Evolutionary conservation across 2,329 filamentous ascomycete species (phyloP).

Genomic region (Orbilia javanica): DNA sequence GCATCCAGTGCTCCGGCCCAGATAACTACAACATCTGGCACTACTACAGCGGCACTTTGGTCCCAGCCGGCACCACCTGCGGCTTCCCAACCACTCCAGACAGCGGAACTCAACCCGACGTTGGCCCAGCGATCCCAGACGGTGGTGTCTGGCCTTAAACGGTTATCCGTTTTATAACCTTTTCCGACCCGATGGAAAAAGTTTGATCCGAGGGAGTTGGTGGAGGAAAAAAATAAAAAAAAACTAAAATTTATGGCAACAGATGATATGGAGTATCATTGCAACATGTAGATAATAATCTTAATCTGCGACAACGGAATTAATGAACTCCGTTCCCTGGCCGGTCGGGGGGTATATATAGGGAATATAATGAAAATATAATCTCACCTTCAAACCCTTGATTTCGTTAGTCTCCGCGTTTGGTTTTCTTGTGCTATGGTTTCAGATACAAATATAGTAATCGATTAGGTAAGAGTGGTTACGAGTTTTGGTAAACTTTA

Average conservation of each 20-base stretch:
- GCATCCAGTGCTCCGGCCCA: constrained; percentile 66
- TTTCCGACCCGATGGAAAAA: not conserved
- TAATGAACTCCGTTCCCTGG: constrained; percentile 1
- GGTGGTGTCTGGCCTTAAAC: constrained; percentile 45
- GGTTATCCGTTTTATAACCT: not conserved
- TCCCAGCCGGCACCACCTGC: constrained; percentile 63
- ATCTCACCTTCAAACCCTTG: constrained; percentile 8
- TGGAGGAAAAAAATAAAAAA: not conserved
- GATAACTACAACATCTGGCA: constrained; percentile 67
- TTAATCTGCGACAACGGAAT: constrained; percentile 19
- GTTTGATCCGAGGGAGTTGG: not conserved
- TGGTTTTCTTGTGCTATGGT: not conserved
- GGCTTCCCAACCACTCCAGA: constrained; percentile 54
- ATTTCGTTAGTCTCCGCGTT: too few relatives aligned
- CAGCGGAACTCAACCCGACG: constrained; percentile 30
- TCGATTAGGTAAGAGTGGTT: not conserved
- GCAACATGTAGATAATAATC: constrained; percentile 28
- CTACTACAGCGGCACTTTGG: constrained; percentile 66
- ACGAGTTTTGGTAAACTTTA: not conserved
- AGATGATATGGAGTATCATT: constrained; percentile 3
- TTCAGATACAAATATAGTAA: not conserved
- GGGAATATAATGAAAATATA: constrained; percentile 1
- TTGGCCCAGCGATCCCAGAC: constrained; percentile 44
- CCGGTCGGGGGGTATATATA: not conserved
- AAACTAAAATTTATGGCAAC: not conserved